Evolutionary conservation across 106 monocot genomes (phyloP), one percentile per base, ranked within the genome.

Genomic region (Platanthera zijinensis): DNA sequence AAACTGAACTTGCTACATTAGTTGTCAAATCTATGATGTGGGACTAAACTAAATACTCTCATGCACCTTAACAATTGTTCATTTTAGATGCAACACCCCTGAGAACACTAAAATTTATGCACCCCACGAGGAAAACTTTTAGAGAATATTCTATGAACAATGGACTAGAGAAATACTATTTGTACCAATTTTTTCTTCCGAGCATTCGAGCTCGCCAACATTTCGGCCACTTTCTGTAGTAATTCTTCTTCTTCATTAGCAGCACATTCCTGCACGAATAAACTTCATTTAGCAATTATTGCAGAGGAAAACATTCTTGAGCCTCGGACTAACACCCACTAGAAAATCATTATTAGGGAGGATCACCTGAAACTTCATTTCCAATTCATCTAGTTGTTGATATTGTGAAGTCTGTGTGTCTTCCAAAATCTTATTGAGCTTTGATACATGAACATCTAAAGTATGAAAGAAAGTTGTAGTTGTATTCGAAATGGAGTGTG

Each of bases 331-430:
- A 67, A 30, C 30, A 5, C 19, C 67, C 25, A 67, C 10, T 67
- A 30, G 67, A 51, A 39, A 39, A 39, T 22, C 14, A 69, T 13
- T 8, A 32, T 32, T 74, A 4, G 10, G 4, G 10, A 11, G 15
- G 21, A 61, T 76, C 49, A 89, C 94, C 91, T 95, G 89, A 78
- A 95, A 89, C 30, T 95, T 95, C 82, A 75, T 91, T 77, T 95
- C 94, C 80, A 95, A 89, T 28, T 95, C 91, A 74, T 56, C 70
- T 7, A 95, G 82, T 79, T 85, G 86, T 76, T 75, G 77, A 74
- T 89, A 75, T 82, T 95, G 91, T 5, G 75, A 76, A 57, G 70
- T 68, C 82, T 89, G 91, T 30, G 89, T 82, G 78, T 91, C 89
- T 78, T 89, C 82, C 82, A 95, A 71, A 71, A 89, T 95, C 76